phyloP scores from a whole-genome alignment of 768 basidiomycete species.

The Tulasnella sp. region DNA sequence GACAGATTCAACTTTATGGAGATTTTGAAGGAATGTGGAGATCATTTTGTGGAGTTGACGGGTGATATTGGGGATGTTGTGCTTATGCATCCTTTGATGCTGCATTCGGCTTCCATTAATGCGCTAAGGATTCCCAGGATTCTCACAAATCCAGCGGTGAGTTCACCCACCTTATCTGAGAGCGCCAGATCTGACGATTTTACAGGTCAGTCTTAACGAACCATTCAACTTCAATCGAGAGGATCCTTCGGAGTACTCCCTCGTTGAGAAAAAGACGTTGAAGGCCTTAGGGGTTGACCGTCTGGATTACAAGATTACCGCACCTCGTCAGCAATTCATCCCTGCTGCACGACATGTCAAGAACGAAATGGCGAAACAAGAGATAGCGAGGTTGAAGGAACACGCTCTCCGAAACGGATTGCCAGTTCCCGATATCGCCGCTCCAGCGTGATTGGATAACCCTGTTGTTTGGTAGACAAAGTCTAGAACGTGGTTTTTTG shows the following conservation, averaged over 20 bases:
- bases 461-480: too few species aligned
- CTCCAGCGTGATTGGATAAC: too few species aligned
- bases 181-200: neutral
- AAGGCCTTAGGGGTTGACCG: constrained; percentile 37
- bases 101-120: constrained; percentile 52
- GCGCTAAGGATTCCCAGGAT: constrained; percentile 41
- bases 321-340: constrained; percentile 36
- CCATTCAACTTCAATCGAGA: constrained; percentile 42
- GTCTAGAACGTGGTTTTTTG: too few species aligned
- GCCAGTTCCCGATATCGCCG: neutral
- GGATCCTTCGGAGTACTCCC: constrained; percentile 30
- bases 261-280: constrained; percentile 49
- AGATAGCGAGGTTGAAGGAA: constrained; percentile 19
- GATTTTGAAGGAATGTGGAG: constrained; percentile 34
- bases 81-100: constrained; percentile 49
- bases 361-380: constrained; percentile 33
- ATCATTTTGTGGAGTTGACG: constrained; percentile 30
- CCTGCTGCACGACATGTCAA: constrained; percentile 36
- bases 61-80: constrained; percentile 52
- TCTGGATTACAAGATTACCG: constrained; percentile 35
- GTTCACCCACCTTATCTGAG: constrained; percentile 11
- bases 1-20: constrained; percentile 9
- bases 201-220: constrained; percentile 27
- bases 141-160: constrained; percentile 54
- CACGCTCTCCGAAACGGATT: neutral